Evolutionary conservation across 2,329 filamentous ascomycete species (phyloP).

Genomic region (Colletotrichum trifolii): DNA sequence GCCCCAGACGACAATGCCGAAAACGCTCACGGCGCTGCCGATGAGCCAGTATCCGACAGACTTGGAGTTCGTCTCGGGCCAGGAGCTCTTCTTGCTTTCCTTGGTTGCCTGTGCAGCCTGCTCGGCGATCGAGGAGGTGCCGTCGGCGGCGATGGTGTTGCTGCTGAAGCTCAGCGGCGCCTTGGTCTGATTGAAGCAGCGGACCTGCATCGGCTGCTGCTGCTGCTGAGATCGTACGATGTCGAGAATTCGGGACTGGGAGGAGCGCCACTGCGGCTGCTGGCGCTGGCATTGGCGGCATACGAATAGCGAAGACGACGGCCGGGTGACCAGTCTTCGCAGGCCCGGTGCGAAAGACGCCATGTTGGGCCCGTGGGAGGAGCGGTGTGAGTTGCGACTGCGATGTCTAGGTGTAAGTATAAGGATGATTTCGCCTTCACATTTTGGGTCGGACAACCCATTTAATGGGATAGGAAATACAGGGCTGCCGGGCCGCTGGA

Average conservation of each 20-base stretch:
- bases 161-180: conserved; percentile 43
- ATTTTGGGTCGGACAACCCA: neutral
- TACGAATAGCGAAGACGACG: conserved; percentile 53
- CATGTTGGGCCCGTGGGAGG: conserved; percentile 46
- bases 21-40: conserved; percentile 90
- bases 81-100: conserved; percentile 49
- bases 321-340: conserved; percentile 52
- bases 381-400: conserved; percentile 5
- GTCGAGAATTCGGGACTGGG: conserved; percentile 52
- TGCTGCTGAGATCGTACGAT: conserved; percentile 47
- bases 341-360: conserved; percentile 55
- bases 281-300: conserved; percentile 61
- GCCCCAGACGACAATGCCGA: conserved; percentile 96
- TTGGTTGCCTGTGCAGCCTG: conserved; percentile 28
- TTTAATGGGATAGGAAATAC: conserved; percentile 27
- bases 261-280: conserved; percentile 41
- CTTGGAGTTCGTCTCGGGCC: conserved; percentile 75
- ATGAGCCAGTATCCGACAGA: conserved; percentile 91
- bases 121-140: conserved; percentile 18
- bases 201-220: conserved; percentile 14
- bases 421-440: neutral
- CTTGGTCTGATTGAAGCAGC: conserved; percentile 50
- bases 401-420: neutral
- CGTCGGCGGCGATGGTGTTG: conserved; percentile 28
- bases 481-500: conserved; percentile 8